Evolutionary conservation across 352 stramenopile species (phyloP).

Genomic region (Globisporangium lucens): DNA sequence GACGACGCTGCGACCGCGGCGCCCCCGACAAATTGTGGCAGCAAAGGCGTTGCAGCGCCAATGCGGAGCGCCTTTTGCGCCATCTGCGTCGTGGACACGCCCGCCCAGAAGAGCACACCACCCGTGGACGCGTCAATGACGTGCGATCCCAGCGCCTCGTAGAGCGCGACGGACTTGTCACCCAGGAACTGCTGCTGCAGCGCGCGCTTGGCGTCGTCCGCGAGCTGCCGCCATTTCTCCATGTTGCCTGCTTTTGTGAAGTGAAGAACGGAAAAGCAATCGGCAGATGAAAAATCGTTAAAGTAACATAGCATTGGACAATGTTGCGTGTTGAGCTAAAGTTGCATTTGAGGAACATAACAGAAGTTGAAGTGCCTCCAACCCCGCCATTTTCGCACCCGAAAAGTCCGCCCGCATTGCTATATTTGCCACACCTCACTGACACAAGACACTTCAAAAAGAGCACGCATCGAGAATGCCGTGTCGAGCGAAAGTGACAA

Average conservation of each 20-base stretch:
- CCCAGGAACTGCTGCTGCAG: conserved; percentile 34
- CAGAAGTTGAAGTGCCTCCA: conserved; percentile 10
- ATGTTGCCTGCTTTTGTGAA: conserved; percentile 1
- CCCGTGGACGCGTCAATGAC: conserved; percentile 45
- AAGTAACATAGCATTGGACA: neutral
- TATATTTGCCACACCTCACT: neutral
- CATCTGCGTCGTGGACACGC: conserved; percentile 44
- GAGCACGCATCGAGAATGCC: neutral
- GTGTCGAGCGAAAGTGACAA: conserved; percentile 8
- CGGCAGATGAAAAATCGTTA: neutral
- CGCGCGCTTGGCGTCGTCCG: conserved; percentile 14
- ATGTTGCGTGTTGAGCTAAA: too few species aligned
- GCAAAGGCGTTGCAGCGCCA: conserved; percentile 40
- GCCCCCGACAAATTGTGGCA: conserved; percentile 37
- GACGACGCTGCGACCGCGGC: conserved; percentile 51
- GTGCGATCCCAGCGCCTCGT: conserved; percentile 37
- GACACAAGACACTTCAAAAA: neutral
- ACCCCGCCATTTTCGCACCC: neutral
- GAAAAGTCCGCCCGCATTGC: neutral
- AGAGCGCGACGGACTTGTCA: conserved; percentile 41
- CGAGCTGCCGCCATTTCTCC: conserved; percentile 17
- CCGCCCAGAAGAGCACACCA: conserved; percentile 44
- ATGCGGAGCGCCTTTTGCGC: conserved; percentile 41
- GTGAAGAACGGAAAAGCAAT: conserved; percentile 1
- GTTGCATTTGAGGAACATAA: neutral